Evolutionary conservation across 208 protist species (phyloP), one percentile per base, ranked within the genome.

Genomic region (Acanthamoeba royreba): DNA sequence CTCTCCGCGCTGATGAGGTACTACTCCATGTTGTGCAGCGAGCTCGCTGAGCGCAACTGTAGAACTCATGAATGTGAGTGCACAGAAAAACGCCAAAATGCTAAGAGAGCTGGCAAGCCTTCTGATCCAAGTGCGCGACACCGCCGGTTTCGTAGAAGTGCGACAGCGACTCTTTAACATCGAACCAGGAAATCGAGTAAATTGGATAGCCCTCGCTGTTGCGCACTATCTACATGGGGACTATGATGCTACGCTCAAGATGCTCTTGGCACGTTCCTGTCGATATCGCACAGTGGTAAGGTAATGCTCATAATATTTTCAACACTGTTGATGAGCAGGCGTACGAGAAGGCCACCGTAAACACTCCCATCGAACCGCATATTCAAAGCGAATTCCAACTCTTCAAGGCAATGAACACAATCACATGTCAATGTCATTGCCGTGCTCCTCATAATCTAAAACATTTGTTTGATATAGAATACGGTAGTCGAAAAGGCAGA

Each of bases 31-130:
- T n/a, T n/a, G n/a, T n/a, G n/a, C n/a, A n/a, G n/a, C n/a, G n/a
- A n/a, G n/a, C n/a, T n/a, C n/a, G n/a, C n/a, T n/a, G n/a, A n/a
- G n/a, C n/a, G n/a, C n/a, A n/a, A n/a, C n/a, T n/a, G n/a, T n/a
- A n/a, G n/a, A n/a, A n/a, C n/a, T n/a, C n/a, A n/a, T n/a, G n/a
- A n/a, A n/a, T n/a, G n/a, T n/a, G n/a, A n/a, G n/a, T n/a, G n/a
- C n/a, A 88, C 79, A 88, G 79, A 88, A 88, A 88, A 88, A 88
- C 47, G 49, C 45, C 33, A 88, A 61, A 33, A 31, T 88, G 79
- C 49, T 88, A 28, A 42, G 79, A 38, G 79, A 88, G 28, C 33
- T 88, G 79, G 79, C 79, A 8, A 35, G 49, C 4, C 28, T 88
- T 13, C 79, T 88, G 47, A 88, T 88, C 46, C 79, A 88, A 38